These are phyloP conservation scores for Sporobolomyces phaffii DNA, from an alignment of 768 basidiomycete genomes.

Conservation along the genomic window DNA sequence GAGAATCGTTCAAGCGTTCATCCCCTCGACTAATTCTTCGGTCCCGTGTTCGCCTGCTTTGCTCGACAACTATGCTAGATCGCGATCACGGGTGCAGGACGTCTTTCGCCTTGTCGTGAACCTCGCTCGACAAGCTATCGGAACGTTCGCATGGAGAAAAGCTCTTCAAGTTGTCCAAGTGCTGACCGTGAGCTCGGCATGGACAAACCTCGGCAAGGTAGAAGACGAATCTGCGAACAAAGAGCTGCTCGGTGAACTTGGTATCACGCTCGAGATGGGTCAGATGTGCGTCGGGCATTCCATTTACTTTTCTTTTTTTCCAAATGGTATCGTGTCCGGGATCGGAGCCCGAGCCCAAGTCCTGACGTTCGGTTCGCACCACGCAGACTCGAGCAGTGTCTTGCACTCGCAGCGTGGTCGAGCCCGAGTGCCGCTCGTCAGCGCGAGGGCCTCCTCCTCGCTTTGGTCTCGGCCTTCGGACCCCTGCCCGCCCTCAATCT, in stretches of 20 bases:
- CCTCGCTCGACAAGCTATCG: not conserved
- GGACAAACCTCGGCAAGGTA: slow-evolving; percentile 3
- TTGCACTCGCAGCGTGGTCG: slow-evolving; percentile 4
- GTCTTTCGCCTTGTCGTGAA: not conserved
- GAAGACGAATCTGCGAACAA: not conserved
- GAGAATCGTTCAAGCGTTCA: slow-evolving; percentile 8
- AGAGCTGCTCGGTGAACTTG: slow-evolving; percentile 2
- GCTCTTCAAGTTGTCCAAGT: not conserved
- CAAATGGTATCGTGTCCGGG: too few relatives aligned
- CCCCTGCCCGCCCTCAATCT: not conserved
- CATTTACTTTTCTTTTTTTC: too few relatives aligned
- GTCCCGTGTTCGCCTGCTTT: not conserved
- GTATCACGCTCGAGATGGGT: slow-evolving; percentile 17
- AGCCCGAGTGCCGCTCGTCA: not conserved
- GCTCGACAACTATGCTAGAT: not conserved
- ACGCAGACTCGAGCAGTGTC: slow-evolving; percentile 7
- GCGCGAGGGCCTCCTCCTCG: not conserved
- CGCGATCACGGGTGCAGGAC: not conserved
- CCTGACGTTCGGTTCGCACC: too few relatives aligned
- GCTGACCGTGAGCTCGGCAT: slow-evolving; percentile 5
- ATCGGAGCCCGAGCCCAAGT: too few relatives aligned
- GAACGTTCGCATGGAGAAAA: not conserved
- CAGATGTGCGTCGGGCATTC: too few relatives aligned
- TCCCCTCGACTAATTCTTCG: not conserved
- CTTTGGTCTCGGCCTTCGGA: not conserved